These are phyloP conservation scores for Staphylotrichum tortipilum DNA, from an alignment of 495 filamentous ascomycete genomes.

Conservation along the genomic window DNA sequence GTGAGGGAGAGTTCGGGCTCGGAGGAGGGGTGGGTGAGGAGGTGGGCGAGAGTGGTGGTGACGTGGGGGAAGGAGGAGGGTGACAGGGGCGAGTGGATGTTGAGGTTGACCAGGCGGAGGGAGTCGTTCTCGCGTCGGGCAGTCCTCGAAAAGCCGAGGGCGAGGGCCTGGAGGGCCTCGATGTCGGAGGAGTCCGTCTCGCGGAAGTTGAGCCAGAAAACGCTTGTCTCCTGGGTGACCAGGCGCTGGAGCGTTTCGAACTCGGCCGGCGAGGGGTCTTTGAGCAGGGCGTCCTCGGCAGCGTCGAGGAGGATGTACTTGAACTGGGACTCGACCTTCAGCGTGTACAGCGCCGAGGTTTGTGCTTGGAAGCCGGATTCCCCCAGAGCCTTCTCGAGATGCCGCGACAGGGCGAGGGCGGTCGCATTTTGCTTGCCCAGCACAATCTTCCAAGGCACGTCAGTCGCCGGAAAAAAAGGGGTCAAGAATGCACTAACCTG, in stretches of 20 bases:
- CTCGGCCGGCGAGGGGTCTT: background rate
- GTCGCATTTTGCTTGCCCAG: too few relatives aligned
- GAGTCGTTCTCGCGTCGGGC: background rate
- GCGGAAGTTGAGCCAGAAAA: slow-evolving; percentile 14
- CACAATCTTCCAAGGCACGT: too few relatives aligned
- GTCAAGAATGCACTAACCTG: too few relatives aligned
- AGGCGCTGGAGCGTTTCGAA: slow-evolving; percentile 7
- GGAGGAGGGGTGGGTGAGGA: background rate
- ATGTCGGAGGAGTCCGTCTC: background rate
- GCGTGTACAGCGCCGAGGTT: too few relatives aligned
- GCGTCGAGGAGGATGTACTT: too few relatives aligned
- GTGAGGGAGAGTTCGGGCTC: background rate
- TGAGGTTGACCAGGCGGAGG: background rate
- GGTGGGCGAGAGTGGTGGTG: background rate
- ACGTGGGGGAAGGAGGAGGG: too few relatives aligned
- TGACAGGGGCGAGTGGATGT: too few relatives aligned
- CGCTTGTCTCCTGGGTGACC: slow-evolving; percentile 4
- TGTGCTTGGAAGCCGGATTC: too few relatives aligned
- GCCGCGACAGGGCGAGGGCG: too few relatives aligned
- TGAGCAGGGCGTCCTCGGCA: slow-evolving; percentile 7
- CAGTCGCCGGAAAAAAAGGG: too few relatives aligned
- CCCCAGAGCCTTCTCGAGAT: too few relatives aligned
- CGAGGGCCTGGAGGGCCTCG: background rate
- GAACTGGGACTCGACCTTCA: too few relatives aligned
- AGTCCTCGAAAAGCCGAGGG: background rate